Conservation (phyloP, 2,329 filamentous ascomycete genomes). For the Cadophora luteo-olivacea region DNA sequence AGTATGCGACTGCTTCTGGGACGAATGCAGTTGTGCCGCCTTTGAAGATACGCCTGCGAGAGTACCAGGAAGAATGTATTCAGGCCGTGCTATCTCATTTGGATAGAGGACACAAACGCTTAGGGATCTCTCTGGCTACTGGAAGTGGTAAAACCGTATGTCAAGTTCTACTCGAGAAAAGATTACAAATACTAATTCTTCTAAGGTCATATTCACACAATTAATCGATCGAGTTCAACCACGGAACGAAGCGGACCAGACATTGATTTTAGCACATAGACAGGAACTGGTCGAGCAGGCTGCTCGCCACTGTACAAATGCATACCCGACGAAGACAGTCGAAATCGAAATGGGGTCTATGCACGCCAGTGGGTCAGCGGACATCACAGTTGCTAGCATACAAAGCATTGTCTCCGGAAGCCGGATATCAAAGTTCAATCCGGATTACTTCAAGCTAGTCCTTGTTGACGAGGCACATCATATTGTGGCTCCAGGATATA, state of each 20-base stretch:
- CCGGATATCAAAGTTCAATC: conserved; percentile 83
- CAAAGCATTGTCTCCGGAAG: conserved; percentile 80
- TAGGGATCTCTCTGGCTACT: conserved; percentile 87
- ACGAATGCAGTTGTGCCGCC: conserved; percentile 18
- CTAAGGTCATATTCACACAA: conserved; percentile 91
- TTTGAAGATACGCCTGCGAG: conserved; percentile 65
- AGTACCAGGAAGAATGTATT: conserved; percentile 93
- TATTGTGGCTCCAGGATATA: conserved; percentile 84
- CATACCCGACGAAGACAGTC: conserved; percentile 81
- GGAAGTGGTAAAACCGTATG: conserved; percentile 86
- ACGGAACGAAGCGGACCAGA: conserved; percentile 69
- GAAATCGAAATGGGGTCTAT: conserved; percentile 91
- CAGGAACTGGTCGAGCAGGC: conserved; percentile 95
- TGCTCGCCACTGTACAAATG: conserved; percentile 78
- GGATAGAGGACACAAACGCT: conserved; percentile 73
- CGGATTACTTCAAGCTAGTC: conserved; percentile 81
- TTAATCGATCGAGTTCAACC: conserved; percentile 79
- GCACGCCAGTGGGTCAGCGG: conserved; percentile 79
- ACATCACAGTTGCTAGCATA: conserved; percentile 93
- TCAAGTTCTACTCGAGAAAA: not conserved
- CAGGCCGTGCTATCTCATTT: conserved; percentile 77
- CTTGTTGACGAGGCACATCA: conserved; percentile 97
- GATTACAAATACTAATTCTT: conserved; percentile 30
- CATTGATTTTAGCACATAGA: conserved; percentile 89
- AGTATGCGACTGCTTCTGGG: conserved; percentile 30